Base-by-base conservation (phyloP, 2,329 filamentous ascomycete species). In the Monilinia fructicola region DNA sequence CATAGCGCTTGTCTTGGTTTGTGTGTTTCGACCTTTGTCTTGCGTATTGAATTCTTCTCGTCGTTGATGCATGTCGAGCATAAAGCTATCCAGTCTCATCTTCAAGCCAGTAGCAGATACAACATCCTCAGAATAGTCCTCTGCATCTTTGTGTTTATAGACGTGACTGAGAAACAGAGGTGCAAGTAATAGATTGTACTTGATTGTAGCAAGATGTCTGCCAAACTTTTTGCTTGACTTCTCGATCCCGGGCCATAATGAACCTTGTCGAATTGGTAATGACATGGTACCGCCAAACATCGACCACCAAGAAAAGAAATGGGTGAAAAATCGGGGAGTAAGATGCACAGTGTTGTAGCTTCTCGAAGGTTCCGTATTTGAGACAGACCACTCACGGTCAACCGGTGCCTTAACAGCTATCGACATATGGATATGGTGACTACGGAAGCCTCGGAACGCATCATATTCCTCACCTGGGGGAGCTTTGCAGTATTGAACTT, bases 141-240 rank as follows among this genome's bases (percentile, higher is more conserved):
- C 94, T 0, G 87, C 87, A 74, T 99, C 95, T 77, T 97, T 97
- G 80, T 99, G 95, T 78, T 97, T 98, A 81, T 99, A 99, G 42
- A 99, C 93, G 74, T 99, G 95, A 72, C 93, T 96, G 70, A 99
- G 86, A 77, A 96, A 99, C 2, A 99, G 81, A 0, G 95, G 95
- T 2, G 95, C 96, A 21, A 99, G 82, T 3, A 98, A 84, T 28
- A 99, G 81, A 69, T 94, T 97, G 80, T 98, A 98, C 81, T 99
- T 99, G 82, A 99, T 93, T 11, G 96, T 99, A n/a, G 93, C 94
- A 69, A 99, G 81, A 78, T 99, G 96, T 60, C 95, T 87, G 18
- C 94, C 94, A 77, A 99, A 99, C 77, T 99, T 99, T 80, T 99
- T 99, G 82, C 92, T 97, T 55, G 92, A 95, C 81, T 97, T 97